Percentiles rank a stretch among this genome's conserved stretches.
Conservation (phyloP, 441 rosid genomes). For the Macaranga tanarius region DNA sequence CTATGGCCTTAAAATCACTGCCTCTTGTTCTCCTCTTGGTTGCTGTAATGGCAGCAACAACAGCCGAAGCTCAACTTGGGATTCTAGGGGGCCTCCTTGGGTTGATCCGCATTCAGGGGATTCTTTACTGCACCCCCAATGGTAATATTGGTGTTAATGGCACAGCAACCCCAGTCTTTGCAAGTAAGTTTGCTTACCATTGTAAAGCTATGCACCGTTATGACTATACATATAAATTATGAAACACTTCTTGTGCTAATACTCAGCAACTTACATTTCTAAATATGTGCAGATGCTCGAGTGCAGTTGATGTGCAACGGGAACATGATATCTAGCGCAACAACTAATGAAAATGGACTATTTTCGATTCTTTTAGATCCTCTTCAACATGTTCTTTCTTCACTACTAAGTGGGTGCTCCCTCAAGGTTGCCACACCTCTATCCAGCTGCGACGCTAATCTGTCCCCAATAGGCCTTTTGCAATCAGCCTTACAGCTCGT, state of each 20-base stretch:
- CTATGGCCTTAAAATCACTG: slow-evolving; percentile 37
- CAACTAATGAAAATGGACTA: slow-evolving; percentile 35
- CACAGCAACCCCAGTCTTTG: slow-evolving; percentile 41
- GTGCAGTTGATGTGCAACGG: slow-evolving; percentile 45
- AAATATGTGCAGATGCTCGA: slow-evolving; percentile 35
- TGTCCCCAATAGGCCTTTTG: slow-evolving; percentile 32
- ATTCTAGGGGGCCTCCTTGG: slow-evolving; percentile 22
- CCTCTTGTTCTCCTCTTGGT: slow-evolving; percentile 25
- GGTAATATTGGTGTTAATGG: slow-evolving; percentile 35
- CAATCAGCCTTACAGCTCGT: slow-evolving; percentile 31
- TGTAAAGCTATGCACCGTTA: no score
- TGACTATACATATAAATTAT: neutral
- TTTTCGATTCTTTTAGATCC: slow-evolving; percentile 46
- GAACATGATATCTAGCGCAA: slow-evolving; percentile 34
- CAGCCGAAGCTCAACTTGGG: slow-evolving; percentile 34
- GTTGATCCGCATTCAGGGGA: slow-evolving; percentile 41
- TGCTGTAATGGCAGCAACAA: slow-evolving; percentile 22
- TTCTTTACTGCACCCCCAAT: slow-evolving; percentile 36
- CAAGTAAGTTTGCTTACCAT: slow-evolving; percentile 26
- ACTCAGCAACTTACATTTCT: neutral
- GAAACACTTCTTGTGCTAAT: no score
- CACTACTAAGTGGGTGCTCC: slow-evolving; percentile 36
- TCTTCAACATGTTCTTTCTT: slow-evolving; percentile 27
- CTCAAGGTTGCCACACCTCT: slow-evolving; percentile 42
- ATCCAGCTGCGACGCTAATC: slow-evolving; percentile 36